A percentile compares a stretch with the other conserved stretches of the same genome.
Conservation (phyloP, 2,329 filamentous ascomycete genomes). For the Cercospora sp. region DNA sequence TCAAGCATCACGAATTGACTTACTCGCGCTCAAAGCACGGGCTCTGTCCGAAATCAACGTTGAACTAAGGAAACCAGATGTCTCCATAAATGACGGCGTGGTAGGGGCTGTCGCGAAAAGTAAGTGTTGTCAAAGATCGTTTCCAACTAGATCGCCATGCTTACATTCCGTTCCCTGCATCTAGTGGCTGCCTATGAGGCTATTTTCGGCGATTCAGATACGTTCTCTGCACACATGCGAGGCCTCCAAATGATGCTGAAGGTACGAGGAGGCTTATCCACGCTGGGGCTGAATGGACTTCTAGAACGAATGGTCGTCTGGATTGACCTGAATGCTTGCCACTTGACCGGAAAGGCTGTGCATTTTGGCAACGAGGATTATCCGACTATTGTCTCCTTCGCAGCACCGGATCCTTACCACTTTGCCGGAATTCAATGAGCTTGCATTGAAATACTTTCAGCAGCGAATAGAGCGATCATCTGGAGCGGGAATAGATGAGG, state of each 20-base stretch:
- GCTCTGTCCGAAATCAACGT: conserved; percentile 47
- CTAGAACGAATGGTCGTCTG: conserved; percentile 46
- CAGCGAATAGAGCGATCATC: not conserved
- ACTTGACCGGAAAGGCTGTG: conserved; percentile 24
- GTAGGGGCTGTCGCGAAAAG: conserved; percentile 52
- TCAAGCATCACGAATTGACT: conserved; percentile 30
- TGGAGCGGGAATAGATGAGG: not conserved
- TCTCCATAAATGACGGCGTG: conserved; percentile 42
- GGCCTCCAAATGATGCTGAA: conserved; percentile 46
- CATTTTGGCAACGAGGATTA: conserved; percentile 25
- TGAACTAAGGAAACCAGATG: conserved; percentile 34
- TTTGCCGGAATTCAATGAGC: conserved; percentile 27
- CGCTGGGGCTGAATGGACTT: conserved; percentile 36
- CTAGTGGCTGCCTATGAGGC: conserved; percentile 49
- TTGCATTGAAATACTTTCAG: not conserved
- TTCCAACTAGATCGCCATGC: not conserved
- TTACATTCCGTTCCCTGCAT: not conserved
- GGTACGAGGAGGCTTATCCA: conserved; percentile 46
- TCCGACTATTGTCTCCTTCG: conserved; percentile 28
- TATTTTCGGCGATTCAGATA: conserved; percentile 46
- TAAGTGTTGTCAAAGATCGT: not conserved
- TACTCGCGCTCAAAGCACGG: conserved; percentile 46
- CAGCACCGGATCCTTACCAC: conserved; percentile 30
- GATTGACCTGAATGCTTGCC: conserved; percentile 26
- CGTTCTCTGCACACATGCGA: conserved; percentile 50